Evolutionary conservation across 257 asterid species (phyloP), one percentile per base, ranked within the genome.

Genomic region (Prunella vulgaris): DNA sequence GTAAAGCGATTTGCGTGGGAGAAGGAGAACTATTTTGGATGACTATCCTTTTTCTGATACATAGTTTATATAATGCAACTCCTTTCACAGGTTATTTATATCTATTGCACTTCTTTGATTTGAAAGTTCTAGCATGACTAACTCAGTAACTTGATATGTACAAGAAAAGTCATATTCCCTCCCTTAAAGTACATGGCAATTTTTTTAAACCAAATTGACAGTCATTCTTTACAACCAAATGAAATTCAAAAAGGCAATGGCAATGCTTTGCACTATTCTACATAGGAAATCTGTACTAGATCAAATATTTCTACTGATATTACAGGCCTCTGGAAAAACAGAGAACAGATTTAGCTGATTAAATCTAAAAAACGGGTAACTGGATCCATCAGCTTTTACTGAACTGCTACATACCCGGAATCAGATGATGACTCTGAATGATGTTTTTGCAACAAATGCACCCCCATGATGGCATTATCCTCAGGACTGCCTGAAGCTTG

Each of bases 381-480:
- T 35, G 51, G 60, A 63, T 63, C 20, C 20, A 10, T 1, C 38
- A 17, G 14, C 37, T 38, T 62, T 48, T 15, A 60, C 27, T 62
- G 17, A 68, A 64, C 22, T 58, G 35, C 62, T 57, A 7, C 20
- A 57, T 75, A 87, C 98, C 87, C 85, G 40, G 7, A 32, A 4
- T 32, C 37, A 5, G 90, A 75, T 60, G 85, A 70, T 62, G 95
- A 80, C 53, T 77, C 88, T 59, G 80, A 66, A 73, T 38, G 74
- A 62, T 77, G 83, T 24, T 73, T 86, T 58, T 74, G 75, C 75
- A 93, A 86, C 78, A 93, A 79, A 85, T 90, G 96, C 83, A 93
- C 79, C 15, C 92, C 93, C 20, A 61, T 53, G 40, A 88, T 61
- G 42, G 80, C 79, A 75, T 85, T 83, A 70, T 83, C 91, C 51